A percentile compares a stretch with the other conserved stretches of the same genome.
Evolutionary conservation across 805 yeast species (phyloP).

Genomic region (Peterozyma toletana): DNA sequence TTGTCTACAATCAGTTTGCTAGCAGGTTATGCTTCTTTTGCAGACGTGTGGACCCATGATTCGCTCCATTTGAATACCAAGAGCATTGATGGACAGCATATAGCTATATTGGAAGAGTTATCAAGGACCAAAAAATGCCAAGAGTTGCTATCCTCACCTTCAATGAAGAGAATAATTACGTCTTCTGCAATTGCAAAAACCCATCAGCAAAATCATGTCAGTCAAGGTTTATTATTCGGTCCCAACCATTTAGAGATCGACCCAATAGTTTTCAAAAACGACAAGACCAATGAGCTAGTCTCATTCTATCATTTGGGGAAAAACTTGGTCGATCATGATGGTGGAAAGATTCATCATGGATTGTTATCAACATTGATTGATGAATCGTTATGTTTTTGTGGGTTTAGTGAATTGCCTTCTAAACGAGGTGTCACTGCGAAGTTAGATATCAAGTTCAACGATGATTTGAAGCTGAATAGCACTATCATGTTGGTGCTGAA

Average conservation of each 20-base stretch:
- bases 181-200: conserved; percentile 48
- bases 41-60: neutral
- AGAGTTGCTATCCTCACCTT: neutral
- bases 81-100: neutral
- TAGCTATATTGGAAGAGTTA: neutral
- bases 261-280: conserved; percentile 58
- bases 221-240: conserved; percentile 67
- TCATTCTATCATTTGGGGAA: conserved; percentile 70
- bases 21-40: neutral
- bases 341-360: conserved; percentile 74
- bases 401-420: conserved; percentile 74
- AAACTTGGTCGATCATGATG: conserved; percentile 53
- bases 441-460: conserved; percentile 55
- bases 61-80: neutral
- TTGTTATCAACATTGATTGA: conserved; percentile 72
- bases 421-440: conserved; percentile 86
- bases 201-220: conserved; percentile 58
- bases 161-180: neutral
- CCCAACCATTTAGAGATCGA: conserved; percentile 64
- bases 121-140: neutral
- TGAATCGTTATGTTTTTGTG: conserved; percentile 80
- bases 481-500: conserved; percentile 62
- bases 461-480: conserved; percentile 50
- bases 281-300: conserved; percentile 41
- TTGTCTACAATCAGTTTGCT: too few relatives aligned